These are phyloP conservation scores for Penicillium sclerotiorum DNA, from an alignment of 2,329 filamentous ascomycete species.

Conservation along the genomic window DNA sequence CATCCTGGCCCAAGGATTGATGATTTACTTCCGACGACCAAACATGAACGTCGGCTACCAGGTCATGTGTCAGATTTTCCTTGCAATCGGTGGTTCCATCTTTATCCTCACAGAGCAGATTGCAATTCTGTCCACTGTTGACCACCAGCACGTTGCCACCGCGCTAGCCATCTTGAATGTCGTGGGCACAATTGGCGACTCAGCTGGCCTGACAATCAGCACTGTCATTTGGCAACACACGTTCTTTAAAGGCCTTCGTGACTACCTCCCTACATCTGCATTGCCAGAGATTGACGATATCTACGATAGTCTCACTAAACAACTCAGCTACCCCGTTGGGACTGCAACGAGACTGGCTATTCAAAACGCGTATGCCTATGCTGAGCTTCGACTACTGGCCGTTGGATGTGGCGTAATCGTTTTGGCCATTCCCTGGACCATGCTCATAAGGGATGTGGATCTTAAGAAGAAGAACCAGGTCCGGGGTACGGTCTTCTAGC, in stretches of 20 bases:
- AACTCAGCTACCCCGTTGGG: conserved; percentile 47
- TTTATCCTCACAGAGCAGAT: conserved; percentile 59
- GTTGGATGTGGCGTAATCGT: conserved; percentile 50
- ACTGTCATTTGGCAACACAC: conserved; percentile 64
- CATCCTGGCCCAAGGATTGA: conserved; percentile 57
- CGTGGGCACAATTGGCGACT: conserved; percentile 58
- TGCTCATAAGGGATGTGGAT: conserved; percentile 57
- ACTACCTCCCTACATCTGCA: conserved; percentile 46
- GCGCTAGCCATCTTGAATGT: conserved; percentile 60
- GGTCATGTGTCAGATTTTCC: conserved; percentile 63
- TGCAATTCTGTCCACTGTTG: conserved; percentile 56
- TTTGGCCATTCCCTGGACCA: conserved; percentile 46
- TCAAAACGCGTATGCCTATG: conserved; percentile 60
- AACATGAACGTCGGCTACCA: conserved; percentile 56
- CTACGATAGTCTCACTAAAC: conserved; percentile 51
- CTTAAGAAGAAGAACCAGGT: conserved; percentile 54
- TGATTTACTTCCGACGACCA: conserved; percentile 58
- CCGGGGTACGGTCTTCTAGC: conserved; percentile 57
- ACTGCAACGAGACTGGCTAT: conserved; percentile 59
- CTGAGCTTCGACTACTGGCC: conserved; percentile 57
- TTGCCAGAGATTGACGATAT: conserved; percentile 42
- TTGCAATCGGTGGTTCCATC: conserved; percentile 57
- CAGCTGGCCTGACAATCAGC: conserved; percentile 58
- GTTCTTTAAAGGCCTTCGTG: conserved; percentile 51
- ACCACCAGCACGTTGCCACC: conserved; percentile 60